These are phyloP conservation scores for Spinacia oleracea DNA, from an alignment of 179 eudicot species.

Conservation along the genomic window DNA sequence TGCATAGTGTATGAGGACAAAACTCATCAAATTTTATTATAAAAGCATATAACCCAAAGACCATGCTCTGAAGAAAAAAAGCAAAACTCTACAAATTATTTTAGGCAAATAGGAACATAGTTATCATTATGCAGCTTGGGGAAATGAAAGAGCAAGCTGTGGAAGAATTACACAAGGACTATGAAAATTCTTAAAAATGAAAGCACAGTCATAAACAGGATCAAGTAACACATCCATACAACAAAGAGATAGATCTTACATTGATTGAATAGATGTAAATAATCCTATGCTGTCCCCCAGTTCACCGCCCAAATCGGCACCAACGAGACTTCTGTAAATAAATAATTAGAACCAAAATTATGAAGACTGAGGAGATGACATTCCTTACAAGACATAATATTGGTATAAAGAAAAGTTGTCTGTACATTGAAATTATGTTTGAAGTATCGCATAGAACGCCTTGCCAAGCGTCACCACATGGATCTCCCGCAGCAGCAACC, in stretches of 20 bases:
- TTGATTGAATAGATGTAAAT: conserved; percentile 60
- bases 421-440: conserved; percentile 67
- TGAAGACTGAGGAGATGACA: not conserved
- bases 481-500: conserved; percentile 85
- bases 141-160: not conserved
- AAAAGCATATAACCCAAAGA: not conserved
- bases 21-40: not conserved
- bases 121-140: not conserved
- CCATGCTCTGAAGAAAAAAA: not conserved
- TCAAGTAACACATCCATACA: not conserved
- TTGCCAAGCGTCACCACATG: conserved; percentile 89
- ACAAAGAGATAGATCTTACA: conserved; percentile 40
- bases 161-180: not conserved
- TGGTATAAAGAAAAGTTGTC: not conserved
- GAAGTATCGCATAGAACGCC: conserved; percentile 67
- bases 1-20: not conserved
- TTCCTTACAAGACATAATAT: not conserved
- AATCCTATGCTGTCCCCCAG: conserved; percentile 74
- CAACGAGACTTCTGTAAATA: conserved; percentile 55
- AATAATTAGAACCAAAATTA: conserved; percentile 6
- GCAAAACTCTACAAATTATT: not conserved
- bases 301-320: conserved; percentile 75
- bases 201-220: not conserved
- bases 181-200: not conserved
- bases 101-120: not conserved